Base-by-base conservation (phyloP, 2,329 filamentous ascomycete species). In the Neospermospora avenae region DNA sequence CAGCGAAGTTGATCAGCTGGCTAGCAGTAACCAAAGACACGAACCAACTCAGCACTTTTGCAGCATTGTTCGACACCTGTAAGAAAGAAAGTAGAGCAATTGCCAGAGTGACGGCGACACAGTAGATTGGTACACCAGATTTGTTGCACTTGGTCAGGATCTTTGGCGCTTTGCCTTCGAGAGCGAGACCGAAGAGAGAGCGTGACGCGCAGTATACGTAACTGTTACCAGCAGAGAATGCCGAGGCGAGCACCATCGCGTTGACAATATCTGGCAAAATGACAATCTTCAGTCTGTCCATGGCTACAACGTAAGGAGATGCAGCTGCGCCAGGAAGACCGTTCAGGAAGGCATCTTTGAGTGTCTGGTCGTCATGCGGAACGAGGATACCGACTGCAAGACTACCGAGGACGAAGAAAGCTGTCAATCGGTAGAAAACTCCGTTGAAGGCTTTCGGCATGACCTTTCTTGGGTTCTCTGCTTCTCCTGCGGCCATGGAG, bases 391-490 rank as follows among this genome's bases (percentile, higher is more conserved):
- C 86, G 24, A 89, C 82, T 34, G 79, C 80, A 1, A 92, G 77
- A 3, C 85, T 83, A 3, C 87, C 86, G 2, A 87, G 79, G 24
- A 90, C 79, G 73, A 90, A 91, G 75, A 91, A 91, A 13, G 83
- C 75, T 3, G 84, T 86, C 48, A 91, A 79, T 46, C 89, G 84
- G 72, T 86, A 89, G 75, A 90, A 90, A 5, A 90, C 86, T 0
- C 84, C 84, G 67, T 89, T 89, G 75, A 84, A 91, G 0, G 88
- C 88, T 52, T 79, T 81, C 24, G 86, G 87, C 74, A 92, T 82
- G 54, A 83, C 81, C 8, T 75, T 75, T 5, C 85, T 81, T 0
- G 86, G 86, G 62, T 86, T 84, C 69, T 88, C 79, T 2, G 85
- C 80, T 72, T 90, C 87, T 55, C 86, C 88, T n/a, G 90, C 86